Base-by-base conservation (phyloP, 495 filamentous ascomycete species). In the Rhypophila decipiens region DNA sequence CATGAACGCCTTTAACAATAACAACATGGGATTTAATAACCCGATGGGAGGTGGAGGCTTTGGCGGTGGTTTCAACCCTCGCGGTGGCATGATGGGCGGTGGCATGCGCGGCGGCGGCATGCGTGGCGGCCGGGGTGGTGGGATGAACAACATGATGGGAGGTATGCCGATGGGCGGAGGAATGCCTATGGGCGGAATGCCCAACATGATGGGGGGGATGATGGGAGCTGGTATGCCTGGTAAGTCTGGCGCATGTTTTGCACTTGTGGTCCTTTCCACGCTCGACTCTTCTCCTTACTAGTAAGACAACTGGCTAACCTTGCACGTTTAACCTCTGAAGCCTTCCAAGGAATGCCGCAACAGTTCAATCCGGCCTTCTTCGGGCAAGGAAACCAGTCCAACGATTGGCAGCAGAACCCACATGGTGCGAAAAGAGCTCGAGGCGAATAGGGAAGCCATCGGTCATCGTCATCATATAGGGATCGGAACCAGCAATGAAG, bases 351-450 rank as follows among this genome's bases (percentile, higher is more conserved):
- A 27, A 75, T 75, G 60, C 80, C 80, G 57, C 72, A 79, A 10
- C 79, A 78, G 47, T 95, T 93, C 68, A 90, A 90, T 61, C 85
- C 86, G 42, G 81, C 76, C 47, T 90, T 91, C 77, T 94, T 91
- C 8, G 73, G 69, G 27, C 78, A 78, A 50, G 56, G 53, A 18
- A 50, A 45, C 48, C 65, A 63, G 45, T 49, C 55, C 20, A 63
- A 64, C 24, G 83, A 78, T 23, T 77, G 75, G 53, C 86, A 86
- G 53, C 86, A 86, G 79, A 93, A 95, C 56, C 88, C 88, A 0
- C 88, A 95, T 53, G 86, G 86, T 22, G 80, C 85, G 8, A 95
- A 95, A 64, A 77, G 86, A 46, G 83, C 83, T 49, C 78, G 86
- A 43, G 58, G 60, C 15, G 66, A 69, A 55, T 69, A 67, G 60